Percentiles rank a stretch among this genome's conserved stretches.
Conservation (phyloP, 768 basidiomycete species). For the Rhodotorula graminis region DNA sequence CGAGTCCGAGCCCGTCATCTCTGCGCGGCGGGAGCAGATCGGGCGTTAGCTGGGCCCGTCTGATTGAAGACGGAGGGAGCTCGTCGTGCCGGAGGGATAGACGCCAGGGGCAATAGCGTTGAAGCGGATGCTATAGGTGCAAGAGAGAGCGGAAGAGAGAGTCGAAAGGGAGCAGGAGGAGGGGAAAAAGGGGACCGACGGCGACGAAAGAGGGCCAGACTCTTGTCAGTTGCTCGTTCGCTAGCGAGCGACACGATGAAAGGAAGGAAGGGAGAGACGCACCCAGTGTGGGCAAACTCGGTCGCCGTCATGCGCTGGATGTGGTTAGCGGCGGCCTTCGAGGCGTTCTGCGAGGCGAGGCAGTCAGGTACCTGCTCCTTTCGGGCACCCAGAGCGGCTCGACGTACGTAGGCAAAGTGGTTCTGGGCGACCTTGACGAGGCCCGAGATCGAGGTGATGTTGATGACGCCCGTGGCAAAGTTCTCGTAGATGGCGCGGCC, state of each 20-base stretch:
- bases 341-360: background rate
- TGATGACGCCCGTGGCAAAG: slow-evolving; percentile 16
- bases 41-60: no score
- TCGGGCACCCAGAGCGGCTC: no score
- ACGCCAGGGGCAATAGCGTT: slow-evolving; percentile 15
- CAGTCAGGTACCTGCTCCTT: no score
- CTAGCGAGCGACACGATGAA: no score
- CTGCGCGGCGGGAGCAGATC: background rate
- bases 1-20: slow-evolving; percentile 12
- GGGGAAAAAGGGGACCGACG: no score
- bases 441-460: slow-evolving; percentile 20
- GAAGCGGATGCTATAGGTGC: background rate
- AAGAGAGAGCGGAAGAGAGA: background rate
- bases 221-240: no score
- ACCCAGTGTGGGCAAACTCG: slow-evolving; percentile 15
- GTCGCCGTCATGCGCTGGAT: slow-evolving; percentile 21
- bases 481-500: slow-evolving; percentile 19
- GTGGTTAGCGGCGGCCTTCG: slow-evolving; percentile 23
- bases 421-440: slow-evolving; percentile 6
- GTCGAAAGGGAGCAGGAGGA: no score
- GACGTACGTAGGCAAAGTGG: background rate
- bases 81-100: slow-evolving; percentile 2
- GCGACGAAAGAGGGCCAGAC: no score
- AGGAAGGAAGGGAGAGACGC: no score
- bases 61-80: background rate